Base-by-base conservation (phyloP, 805 yeast species). In the Teunomyces atbi region DNA sequence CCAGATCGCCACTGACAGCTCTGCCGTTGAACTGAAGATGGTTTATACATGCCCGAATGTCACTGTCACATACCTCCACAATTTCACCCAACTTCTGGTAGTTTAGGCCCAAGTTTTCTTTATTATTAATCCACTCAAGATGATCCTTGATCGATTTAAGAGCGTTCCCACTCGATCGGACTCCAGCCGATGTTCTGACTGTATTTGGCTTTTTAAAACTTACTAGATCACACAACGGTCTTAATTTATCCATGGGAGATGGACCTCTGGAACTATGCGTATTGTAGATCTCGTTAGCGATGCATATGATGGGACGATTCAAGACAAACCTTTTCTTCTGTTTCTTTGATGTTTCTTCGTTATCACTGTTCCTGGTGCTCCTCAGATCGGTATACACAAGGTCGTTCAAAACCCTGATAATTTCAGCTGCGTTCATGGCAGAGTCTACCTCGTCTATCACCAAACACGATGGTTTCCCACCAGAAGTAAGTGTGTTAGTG, bases 361-460 rank as follows among this genome's bases (percentile, higher is more conserved):
- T 10, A 8, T 13, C 33, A 15, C 16, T 41, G 20, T 39, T 41
- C 18, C 42, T 50, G 32, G 39, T 30, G 80, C 65, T 0, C 47
- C 73, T 68, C 13, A 64, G 66, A 59, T 90, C 97, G 2, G 79
- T 66, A 35, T 72, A 64, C 1, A 85, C 56, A 21, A 89, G 61
- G 45, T 86, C 89, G n/a, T 33, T 92, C 86, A 69, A 52, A 1
- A 71, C 73, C 42, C 58, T 60, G 16, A 72, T 60, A 12, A 73
- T 69, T 21, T 72, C 77, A 41, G 57, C 53, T 4, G 66, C 48
- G 43, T 72, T 71, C n/a, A 61, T 56, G 15, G 66, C 55, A 6
- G 73, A 61, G 45, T 92, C 99, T 32, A 94, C 78, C 62, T 94
- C 98, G 66, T 94, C 98, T 5, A 90, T 84, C 3, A 94, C 76